Conservation (phyloP, 2,329 filamentous ascomycete genomes). For the Coccinonectria pachysandricola region DNA sequence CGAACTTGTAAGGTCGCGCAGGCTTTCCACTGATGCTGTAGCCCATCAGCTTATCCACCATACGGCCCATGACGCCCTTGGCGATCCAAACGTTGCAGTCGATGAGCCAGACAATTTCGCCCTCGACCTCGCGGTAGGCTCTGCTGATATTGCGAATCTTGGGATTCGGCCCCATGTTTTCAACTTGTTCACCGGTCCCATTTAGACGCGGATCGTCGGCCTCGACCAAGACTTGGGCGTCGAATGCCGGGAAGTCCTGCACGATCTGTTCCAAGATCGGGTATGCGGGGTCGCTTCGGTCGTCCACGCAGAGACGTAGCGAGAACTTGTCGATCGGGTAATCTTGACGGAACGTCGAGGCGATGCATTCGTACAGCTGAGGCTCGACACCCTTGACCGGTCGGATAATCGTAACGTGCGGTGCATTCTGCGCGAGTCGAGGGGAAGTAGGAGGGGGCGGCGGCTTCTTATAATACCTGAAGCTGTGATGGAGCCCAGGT, state of each 20-base stretch:
- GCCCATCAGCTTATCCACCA: constrained; percentile 82
- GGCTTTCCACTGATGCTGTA: constrained; percentile 38
- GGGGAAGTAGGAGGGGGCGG: constrained; percentile 42
- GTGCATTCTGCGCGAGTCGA: constrained; percentile 43
- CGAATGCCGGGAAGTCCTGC: constrained; percentile 58
- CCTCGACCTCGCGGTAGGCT: constrained; percentile 78
- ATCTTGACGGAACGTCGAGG: constrained; percentile 70
- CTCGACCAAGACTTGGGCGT: constrained; percentile 69
- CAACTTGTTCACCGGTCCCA: constrained; percentile 35
- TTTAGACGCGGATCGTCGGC: constrained; percentile 66
- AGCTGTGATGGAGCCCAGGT: constrained; percentile 29
- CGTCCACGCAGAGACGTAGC: constrained; percentile 73
- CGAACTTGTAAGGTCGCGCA: constrained; percentile 68
- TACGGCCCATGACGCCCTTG: constrained; percentile 66
- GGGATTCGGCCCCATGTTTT: constrained; percentile 82
- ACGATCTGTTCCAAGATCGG: constrained; percentile 63
- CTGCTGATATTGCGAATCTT: constrained; percentile 96
- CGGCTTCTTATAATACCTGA: constrained; percentile 41
- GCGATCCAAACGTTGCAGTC: constrained; percentile 96
- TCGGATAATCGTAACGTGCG: constrained; percentile 81
- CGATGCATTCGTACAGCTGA: constrained; percentile 82
- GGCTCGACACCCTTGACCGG: constrained; percentile 91
- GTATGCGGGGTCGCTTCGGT: constrained; percentile 64
- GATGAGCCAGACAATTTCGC: constrained; percentile 85
- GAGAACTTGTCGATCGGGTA: constrained; percentile 71